Base-by-base conservation (phyloP, 208 protist genomes). In the Trichomonas vaginalis region DNA sequence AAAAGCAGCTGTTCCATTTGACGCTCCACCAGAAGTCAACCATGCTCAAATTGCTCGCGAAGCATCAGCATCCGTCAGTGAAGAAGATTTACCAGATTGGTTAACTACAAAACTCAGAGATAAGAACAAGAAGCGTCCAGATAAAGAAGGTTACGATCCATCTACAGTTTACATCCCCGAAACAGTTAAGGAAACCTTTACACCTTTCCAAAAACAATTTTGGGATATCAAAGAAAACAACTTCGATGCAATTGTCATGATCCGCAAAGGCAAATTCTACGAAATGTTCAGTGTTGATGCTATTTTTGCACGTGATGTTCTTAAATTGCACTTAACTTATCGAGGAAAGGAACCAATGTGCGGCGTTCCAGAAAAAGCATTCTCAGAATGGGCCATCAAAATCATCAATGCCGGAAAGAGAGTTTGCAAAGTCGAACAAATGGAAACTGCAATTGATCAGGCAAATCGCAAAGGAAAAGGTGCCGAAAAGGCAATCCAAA, bases 211-310 rank as follows among this genome's bases (percentile, higher is more conserved):
- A 95, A 95, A 95, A 70, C 97, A 97, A 95, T 97, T 97, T 88
- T 97, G 97, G 97, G 79, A 87, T 39, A 97, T 97, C 32, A 97
- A 97, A 83, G 15, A 32, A 46, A 51, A 95, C 21, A 39, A 97
- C 40, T 97, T 96, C 62, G 97, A 97, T 96, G 39, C 70, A 17
- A 80, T 97, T n/a, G 45, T 97, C 23, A 97, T 97, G 48, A 97
- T 97, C 15, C 96, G 97, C 23, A 97, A 97, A 48, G 97, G 97
- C 9, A 97, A 97, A 46, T 97, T 97, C 96, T 97, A 97, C 95
- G 97, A 97, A 96, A 82, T 97, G 61, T 97, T 95, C 37, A 61
- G 35, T 96, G n/a, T 56, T 40, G 95, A 96, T 56, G 95, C 95
- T 0, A 82, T 87, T 87, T 87, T 96, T 35, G 39, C 40, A 6